These are phyloP conservation scores for Thalassiosira sp. DNA, from an alignment of 352 stramenopile genomes.

Conservation along the genomic window DNA sequence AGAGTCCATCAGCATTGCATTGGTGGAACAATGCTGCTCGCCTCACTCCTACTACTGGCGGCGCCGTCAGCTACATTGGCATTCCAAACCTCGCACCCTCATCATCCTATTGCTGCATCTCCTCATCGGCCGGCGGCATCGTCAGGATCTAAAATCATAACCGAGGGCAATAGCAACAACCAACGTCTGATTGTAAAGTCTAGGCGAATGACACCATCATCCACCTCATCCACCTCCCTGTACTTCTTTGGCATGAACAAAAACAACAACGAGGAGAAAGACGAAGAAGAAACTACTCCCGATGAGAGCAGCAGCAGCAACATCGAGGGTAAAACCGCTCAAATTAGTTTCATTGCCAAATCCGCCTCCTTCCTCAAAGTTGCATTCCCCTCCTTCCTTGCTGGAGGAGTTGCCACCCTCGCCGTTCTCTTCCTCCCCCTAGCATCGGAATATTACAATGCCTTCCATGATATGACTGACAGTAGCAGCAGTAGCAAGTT, in stretches of 20 bases:
- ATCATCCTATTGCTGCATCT: not conserved
- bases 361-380: slow-evolving; percentile 38
- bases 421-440: slow-evolving; percentile 46
- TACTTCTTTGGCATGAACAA: slow-evolving; percentile 32
- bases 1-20: too few species aligned
- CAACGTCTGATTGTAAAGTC: not conserved
- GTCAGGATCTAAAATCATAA: not conserved
- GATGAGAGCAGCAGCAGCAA: not conserved
- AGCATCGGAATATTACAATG: slow-evolving; percentile 47
- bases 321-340: not conserved
- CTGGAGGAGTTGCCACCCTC: slow-evolving; percentile 34
- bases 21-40: slow-evolving; percentile 4
- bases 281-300: not conserved
- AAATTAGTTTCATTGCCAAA: slow-evolving; percentile 6
- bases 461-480: slow-evolving; percentile 15
- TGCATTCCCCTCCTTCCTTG: slow-evolving; percentile 55
- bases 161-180: not conserved
- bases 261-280: slow-evolving; percentile 9
- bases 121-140: not conserved
- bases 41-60: not conserved
- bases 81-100: not conserved
- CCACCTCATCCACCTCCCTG: slow-evolving; percentile 19
- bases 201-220: not conserved
- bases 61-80: slow-evolving; percentile 1
- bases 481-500: not conserved